Base-by-base conservation (phyloP, 192 early-diverging fungal genomes). In the Coemansia umbellata region DNA sequence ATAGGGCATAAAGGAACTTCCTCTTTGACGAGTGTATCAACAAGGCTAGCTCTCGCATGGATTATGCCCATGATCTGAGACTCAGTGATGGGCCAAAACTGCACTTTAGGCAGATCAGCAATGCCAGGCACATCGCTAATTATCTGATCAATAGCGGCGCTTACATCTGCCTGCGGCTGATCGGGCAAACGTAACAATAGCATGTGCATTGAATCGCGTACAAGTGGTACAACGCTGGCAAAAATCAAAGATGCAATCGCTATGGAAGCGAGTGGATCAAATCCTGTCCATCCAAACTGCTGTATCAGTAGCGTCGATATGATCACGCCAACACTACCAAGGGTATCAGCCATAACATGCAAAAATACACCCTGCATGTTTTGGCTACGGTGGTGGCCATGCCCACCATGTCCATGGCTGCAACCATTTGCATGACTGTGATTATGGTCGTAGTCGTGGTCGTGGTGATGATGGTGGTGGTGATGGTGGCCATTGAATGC, bases 261-360 rank as follows among this genome's bases (percentile, higher is more conserved):
- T 39, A 98, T 83, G 11, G 95, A 98, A 23, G 91, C 91, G 32
- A 95, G 81, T 0, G 95, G 95, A 69, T 98, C 95, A 31, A 94
- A 88, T 48, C 95, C 94, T 10, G 89, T 88, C 95, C 95, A 98
- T 1, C 88, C 92, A 66, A 92, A 94, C 61, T 66, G 82, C 58
- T 90, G 80, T 33, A 98, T 93, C 28, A 95, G 69, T 18, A 98
- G 55, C 0, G 91, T 91, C 0, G 93, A 95, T n/a, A 94, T 83
- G 43, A 98, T 94, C 1, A 98, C 95, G 49, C 95, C 95, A 1
- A 93, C 91, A 31, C 91, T 94, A 23, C 95, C 95, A 15, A 98
- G 76, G 2, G 95, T 93, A 67, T 98, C 95, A 5, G 93, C 89
- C 57, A 98, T 71, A 27, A 98, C 87, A 52, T 98, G 95, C 30